These are phyloP conservation scores for Fraxinus platypoda DNA, from an alignment of 305 asterid species.

Conservation along the genomic window DNA sequence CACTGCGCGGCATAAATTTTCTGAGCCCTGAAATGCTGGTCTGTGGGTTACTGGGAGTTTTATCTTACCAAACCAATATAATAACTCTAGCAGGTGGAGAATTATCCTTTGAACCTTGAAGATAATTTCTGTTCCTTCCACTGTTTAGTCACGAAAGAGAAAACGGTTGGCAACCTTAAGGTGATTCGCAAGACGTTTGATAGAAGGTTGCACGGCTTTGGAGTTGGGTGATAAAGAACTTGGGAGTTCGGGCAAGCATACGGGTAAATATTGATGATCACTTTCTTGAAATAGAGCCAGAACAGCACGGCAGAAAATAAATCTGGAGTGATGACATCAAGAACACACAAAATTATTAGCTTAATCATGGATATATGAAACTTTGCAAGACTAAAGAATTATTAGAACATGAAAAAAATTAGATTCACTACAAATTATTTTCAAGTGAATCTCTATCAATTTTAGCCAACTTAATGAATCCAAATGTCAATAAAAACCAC, in stretches of 20 bases:
- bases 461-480: not conserved
- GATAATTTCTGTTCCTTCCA: conserved; percentile 14
- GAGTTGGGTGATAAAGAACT: conserved; percentile 55
- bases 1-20: not conserved
- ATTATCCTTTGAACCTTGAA: conserved; percentile 9
- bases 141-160: conserved; percentile 25
- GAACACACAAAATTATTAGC: conserved; percentile 17
- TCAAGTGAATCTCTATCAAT: not conserved
- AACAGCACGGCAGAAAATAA: conserved; percentile 86
- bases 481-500: not conserved
- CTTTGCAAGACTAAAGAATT: not conserved
- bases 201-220: conserved; percentile 57
- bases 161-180: conserved; percentile 64
- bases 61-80: not conserved
- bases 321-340: conserved; percentile 47
- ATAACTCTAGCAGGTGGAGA: conserved; percentile 6
- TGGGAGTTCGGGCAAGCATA: conserved; percentile 86
- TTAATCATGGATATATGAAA: not conserved
- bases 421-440: not conserved
- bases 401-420: not conserved
- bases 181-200: conserved; percentile 59
- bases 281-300: conserved; percentile 59
- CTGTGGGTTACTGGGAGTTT: not conserved
- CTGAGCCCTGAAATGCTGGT: conserved; percentile 8
- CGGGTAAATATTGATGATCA: conserved; percentile 55